Base-by-base conservation (phyloP, 1,284 basidiomycete species). In the Abortiporus biennis region DNA sequence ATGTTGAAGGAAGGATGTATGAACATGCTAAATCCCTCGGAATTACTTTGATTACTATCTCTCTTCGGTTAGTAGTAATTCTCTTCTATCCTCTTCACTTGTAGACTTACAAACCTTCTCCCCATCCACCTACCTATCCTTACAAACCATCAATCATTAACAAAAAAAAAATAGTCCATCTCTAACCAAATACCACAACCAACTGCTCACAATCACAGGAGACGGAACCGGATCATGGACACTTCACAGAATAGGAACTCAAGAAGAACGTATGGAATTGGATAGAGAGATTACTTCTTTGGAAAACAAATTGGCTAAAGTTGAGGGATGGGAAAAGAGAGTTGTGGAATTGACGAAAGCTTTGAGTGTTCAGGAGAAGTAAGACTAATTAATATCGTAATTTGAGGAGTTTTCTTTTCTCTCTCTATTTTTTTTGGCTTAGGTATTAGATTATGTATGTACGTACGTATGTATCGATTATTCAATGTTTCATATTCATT, bases 1-100 rank as follows among this genome's bases (percentile, higher is more conserved):
- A 98, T 57, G 92, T 97, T 16, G 94, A 97, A 60, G 93, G 93
- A 0, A 71, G 85, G 47, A 94, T 99, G 91, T 98, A 97, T 66
- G 87, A 95, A 57, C 83, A 91, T 52, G 88, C 90, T 27, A 97
- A 97, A 64, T 74, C 80, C n/a, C 66, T 92, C 11, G 92, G 87
- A 2, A 94, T 97, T 55, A 96, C 94, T 0, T 74, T 99, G 36
- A 87, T 98, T 50, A 95, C 92, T 4, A 91, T 95, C 38, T 93
- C 92, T 1, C 68, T 89, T 33, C 78, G 83, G 78, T 82, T 50
- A 2, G 70, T 58, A 35, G 33, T 35, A 16, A 12, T 35, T 15
- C 23, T 16, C 19, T 25, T 13, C 16, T 20, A 15, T 4, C 17
- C 16, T 23, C 20, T 11, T 27, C 19, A 16, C 20, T 21, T 12